Conservation (phyloP, 2,329 filamentous ascomycete species). For the Huntiella moniliformis region DNA sequence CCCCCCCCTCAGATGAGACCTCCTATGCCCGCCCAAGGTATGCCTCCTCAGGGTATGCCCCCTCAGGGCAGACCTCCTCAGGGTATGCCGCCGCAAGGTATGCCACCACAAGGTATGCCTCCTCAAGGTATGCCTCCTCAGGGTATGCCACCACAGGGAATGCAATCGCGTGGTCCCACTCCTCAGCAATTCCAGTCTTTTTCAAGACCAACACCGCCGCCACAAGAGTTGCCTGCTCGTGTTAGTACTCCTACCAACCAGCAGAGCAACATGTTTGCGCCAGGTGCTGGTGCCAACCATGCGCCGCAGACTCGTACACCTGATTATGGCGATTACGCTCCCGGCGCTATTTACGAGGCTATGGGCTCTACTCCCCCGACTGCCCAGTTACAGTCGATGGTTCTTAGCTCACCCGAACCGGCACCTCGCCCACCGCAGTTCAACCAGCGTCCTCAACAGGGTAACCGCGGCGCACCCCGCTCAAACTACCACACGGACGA, state of each 20-base stretch:
- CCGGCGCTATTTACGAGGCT: slow-evolving; percentile 10
- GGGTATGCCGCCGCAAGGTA: background rate
- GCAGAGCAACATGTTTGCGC: slow-evolving; percentile 7
- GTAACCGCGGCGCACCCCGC: slow-evolving; percentile 38
- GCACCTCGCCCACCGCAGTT: slow-evolving; percentile 66
- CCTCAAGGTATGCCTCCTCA: slow-evolving; percentile 3
- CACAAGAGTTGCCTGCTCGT: slow-evolving; percentile 5
- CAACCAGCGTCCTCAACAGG: slow-evolving; percentile 51
- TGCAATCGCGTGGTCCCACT: slow-evolving; percentile 4
- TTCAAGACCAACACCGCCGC: slow-evolving; percentile 5
- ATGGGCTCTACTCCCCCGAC: slow-evolving; percentile 9
- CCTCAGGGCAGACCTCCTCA: slow-evolving; percentile 4
- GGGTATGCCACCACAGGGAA: background rate
- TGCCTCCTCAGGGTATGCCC: background rate
- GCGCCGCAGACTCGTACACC: background rate
- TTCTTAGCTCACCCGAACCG: slow-evolving; percentile 50
- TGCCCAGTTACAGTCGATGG: slow-evolving; percentile 34
- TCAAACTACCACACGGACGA: slow-evolving; percentile 55
- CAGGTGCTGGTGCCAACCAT: slow-evolving; percentile 6
- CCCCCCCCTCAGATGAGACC: background rate
- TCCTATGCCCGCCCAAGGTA: slow-evolving; percentile 2
- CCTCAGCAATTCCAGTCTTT: slow-evolving; percentile 7
- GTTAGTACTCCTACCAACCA: background rate
- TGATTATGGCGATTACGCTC: slow-evolving; percentile 7
- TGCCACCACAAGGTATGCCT: background rate